Evolutionary conservation across 2,329 filamentous ascomycete species (phyloP).

Genomic region (Ophiostoma novo-ulmi): DNA sequence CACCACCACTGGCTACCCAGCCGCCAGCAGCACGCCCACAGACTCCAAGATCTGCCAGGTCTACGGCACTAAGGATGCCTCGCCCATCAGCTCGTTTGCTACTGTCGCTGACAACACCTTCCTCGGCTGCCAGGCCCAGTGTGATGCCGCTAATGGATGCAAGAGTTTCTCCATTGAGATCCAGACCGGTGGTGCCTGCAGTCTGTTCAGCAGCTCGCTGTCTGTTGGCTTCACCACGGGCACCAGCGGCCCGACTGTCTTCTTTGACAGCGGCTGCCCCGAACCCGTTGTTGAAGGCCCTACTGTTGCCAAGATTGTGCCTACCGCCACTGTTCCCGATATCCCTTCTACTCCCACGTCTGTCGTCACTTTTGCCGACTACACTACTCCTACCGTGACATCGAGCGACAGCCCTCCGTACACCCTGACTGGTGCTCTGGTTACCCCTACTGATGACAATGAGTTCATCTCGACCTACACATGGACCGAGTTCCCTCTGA

Average conservation of each 20-base stretch:
- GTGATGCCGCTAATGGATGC: slow-evolving; percentile 5
- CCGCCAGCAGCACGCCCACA: background rate
- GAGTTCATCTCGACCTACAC: slow-evolving; percentile 19
- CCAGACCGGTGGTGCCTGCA: slow-evolving; percentile 16
- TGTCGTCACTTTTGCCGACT: background rate
- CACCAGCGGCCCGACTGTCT: slow-evolving; percentile 16
- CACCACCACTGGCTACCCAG: background rate
- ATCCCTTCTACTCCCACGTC: background rate
- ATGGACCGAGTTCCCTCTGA: slow-evolving; percentile 18
- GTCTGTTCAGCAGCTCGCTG: slow-evolving; percentile 14
- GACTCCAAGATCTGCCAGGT: slow-evolving; percentile 18
- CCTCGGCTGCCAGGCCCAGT: slow-evolving; percentile 17
- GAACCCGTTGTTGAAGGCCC: slow-evolving; percentile 18
- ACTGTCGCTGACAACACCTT: slow-evolving; percentile 18
- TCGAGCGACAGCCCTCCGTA: background rate
- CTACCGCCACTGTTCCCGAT: background rate
- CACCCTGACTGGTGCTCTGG: background rate
- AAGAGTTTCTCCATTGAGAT: slow-evolving; percentile 20
- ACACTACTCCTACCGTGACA: background rate
- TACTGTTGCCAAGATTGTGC: background rate
- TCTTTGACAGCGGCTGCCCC: slow-evolving; percentile 18
- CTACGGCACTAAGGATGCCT: slow-evolving; percentile 9
- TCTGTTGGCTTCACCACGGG: slow-evolving; percentile 5
- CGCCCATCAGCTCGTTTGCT: slow-evolving; percentile 11
- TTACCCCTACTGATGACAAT: slow-evolving; percentile 17